Percentiles rank a stretch among this genome's conserved stretches.
phyloP scores from a whole-genome alignment of 352 stramenopile genomes.

The Phytophthora quininea region DNA sequence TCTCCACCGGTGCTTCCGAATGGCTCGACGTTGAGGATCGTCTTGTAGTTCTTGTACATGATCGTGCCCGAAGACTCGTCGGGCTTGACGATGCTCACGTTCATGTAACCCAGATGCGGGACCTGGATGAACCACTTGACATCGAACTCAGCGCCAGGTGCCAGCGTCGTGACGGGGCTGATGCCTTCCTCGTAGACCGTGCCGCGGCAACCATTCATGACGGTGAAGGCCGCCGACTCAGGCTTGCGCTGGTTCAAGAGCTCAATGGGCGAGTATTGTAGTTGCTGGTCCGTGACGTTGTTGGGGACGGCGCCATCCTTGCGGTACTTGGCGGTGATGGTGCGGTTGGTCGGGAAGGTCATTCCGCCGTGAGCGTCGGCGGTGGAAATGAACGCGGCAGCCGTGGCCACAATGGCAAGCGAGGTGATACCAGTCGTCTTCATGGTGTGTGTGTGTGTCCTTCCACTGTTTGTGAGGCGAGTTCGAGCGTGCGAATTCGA shows the following conservation, averaged over 20 bases:
- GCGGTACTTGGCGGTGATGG: slow-evolving; percentile 24
- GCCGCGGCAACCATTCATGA: slow-evolving; percentile 39
- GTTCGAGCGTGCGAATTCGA: slow-evolving; percentile 9
- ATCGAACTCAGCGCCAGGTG: slow-evolving; percentile 17
- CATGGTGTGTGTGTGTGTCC: neutral
- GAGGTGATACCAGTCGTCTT: slow-evolving; percentile 15
- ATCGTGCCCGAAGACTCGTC: slow-evolving; percentile 48
- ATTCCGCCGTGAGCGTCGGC: slow-evolving; percentile 37
- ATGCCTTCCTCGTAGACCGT: slow-evolving; percentile 29
- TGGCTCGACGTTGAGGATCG: slow-evolving; percentile 36
- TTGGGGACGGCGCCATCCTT: slow-evolving; percentile 21
- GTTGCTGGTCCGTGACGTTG: slow-evolving; percentile 23
- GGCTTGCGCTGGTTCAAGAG: slow-evolving; percentile 16
- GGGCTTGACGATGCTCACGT: slow-evolving; percentile 60
- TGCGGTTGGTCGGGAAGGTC: slow-evolving; percentile 15
- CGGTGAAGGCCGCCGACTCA: slow-evolving; percentile 22
- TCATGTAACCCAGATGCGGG: slow-evolving; percentile 51
- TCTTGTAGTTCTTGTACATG: slow-evolving; percentile 50
- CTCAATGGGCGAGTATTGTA: slow-evolving; percentile 29
- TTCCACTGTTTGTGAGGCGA: slow-evolving; percentile 10
- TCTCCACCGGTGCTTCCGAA: slow-evolving; percentile 37
- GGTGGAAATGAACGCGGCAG: slow-evolving; percentile 17
- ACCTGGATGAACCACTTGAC: slow-evolving; percentile 50
- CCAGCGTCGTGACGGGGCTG: slow-evolving; percentile 31
- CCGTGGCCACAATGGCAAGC: slow-evolving; percentile 6